Base-by-base conservation (phyloP, 1,139 yeast species). In the Arxiozyma bovina region DNA sequence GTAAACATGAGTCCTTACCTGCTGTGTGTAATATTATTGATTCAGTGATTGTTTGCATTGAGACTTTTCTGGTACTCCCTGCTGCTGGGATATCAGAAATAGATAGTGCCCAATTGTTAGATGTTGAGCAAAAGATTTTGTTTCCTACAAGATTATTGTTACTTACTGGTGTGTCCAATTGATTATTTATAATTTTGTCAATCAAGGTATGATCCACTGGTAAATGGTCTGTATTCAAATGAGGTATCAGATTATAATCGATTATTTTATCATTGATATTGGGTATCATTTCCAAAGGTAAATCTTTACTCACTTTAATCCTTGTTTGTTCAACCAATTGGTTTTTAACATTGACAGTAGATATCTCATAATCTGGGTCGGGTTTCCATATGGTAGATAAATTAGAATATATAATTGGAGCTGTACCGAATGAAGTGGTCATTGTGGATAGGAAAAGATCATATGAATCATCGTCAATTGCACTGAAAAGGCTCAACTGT, bases 11-110 rank as follows among this genome's bases (percentile, higher is more conserved):
- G 58, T 69, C 72, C 62, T 59, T 61, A 51, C 68, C 69, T 9
- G 63, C 58, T 1, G 66, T 60, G 11, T 69, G 60, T 11, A 61
- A 67, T 4, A 88, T 71, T 1, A 85, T 80, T 40, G 91, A 77
- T 63, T 85, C 89, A 59, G 83, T 77, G 17, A 87, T 77, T 18
- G 88, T 80, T 66, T 89, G 96, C 11, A 78, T 83, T 50, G 74
- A 78, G 58, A 77, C 84, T 71, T 78, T 78, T 65, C 80, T 80
- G 49, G 58, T 63, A 58, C 78, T 87, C 9, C 96, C 96, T 4
- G 95, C 96, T 41, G 87, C 84, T 0, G 97, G 97, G 18, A 89
- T 85, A 70, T 90, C 97, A 9, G 83, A 75, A 23, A 86, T 76
- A 60, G 82, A 86, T 34, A 89, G 63, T 0, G 84, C 77, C 95